phyloP scores from a whole-genome alignment of 306 rosid species.

The Pyrus bretschneideri region DNA sequence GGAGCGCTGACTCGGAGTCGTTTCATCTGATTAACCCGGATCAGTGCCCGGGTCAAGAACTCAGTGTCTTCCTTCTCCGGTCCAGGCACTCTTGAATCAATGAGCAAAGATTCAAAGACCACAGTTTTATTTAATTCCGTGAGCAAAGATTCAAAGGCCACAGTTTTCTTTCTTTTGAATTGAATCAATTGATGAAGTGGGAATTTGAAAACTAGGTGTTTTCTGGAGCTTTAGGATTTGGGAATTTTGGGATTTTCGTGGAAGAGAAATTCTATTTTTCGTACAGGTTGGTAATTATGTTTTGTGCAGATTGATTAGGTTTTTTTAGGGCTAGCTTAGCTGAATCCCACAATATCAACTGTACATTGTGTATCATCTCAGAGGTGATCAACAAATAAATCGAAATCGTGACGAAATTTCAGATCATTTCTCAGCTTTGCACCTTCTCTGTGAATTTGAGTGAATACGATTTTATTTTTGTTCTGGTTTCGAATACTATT shows the following conservation, averaged over 20 bases:
- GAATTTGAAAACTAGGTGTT: conserved; percentile 10
- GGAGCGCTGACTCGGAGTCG: conserved; percentile 75
- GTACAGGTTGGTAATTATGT: background rate
- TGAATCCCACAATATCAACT: background rate
- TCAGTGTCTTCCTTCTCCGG: conserved; percentile 86
- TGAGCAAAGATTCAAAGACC: background rate
- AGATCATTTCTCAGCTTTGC: background rate
- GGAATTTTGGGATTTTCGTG: background rate
- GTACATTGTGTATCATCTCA: background rate
- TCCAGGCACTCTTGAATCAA: conserved; percentile 31
- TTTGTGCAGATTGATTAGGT: background rate
- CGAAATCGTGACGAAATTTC: background rate
- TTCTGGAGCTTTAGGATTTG: background rate
- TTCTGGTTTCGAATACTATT: background rate
- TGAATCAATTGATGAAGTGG: background rate
- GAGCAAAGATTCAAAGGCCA: background rate
- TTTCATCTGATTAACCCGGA: conserved; percentile 90
- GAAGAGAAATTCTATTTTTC: background rate
- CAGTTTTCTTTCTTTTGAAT: background rate
- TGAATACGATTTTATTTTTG: background rate
- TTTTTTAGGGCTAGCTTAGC: background rate
- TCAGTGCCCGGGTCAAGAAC: conserved; percentile 81
- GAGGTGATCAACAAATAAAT: background rate
- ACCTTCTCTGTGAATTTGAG: conserved; percentile 10
- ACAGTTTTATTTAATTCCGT: background rate